These are phyloP conservation scores for Sporothrix mexicana DNA, from an alignment of 2,329 filamentous ascomycete genomes.

Conservation along the genomic window DNA sequence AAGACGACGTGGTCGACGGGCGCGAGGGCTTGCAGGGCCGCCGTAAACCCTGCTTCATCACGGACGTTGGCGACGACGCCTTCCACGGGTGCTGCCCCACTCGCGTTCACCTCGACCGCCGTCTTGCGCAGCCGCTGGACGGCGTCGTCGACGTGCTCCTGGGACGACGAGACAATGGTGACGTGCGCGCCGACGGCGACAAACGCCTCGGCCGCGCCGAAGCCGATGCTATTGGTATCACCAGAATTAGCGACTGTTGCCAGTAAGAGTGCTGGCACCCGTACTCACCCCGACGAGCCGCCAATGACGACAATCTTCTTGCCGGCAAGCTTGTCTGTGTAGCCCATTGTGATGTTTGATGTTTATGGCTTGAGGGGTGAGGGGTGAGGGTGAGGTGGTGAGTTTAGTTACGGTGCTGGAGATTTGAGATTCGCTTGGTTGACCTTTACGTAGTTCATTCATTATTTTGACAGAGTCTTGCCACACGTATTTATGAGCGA, in stretches of 20 bases:
- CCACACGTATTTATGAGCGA: too few species aligned
- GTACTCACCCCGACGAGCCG: constrained; percentile 48
- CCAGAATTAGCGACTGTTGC: too few species aligned
- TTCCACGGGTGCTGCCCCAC: constrained; percentile 33
- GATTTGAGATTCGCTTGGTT: too few species aligned
- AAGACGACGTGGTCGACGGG: constrained; percentile 50
- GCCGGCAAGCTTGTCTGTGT: constrained; percentile 44
- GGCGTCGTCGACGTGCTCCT: constrained; percentile 44
- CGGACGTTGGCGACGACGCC: constrained; percentile 46
- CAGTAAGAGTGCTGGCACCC: too few species aligned
- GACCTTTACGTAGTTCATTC: not conserved
- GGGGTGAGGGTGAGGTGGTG: not conserved
- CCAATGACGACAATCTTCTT: constrained; percentile 48
- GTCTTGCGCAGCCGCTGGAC: constrained; percentile 41
- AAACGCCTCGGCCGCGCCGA: constrained; percentile 47
- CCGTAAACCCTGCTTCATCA: constrained; percentile 45
- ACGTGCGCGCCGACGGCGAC: constrained; percentile 47
- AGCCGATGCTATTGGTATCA: too few species aligned
- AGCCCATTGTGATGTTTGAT: constrained; percentile 33
- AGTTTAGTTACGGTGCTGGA: not conserved
- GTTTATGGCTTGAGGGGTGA: too few species aligned
- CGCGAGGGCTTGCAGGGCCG: constrained; percentile 43
- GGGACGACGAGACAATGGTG: constrained; percentile 46
- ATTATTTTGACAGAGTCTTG: not conserved
- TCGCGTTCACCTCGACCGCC: constrained; percentile 28